phyloP scores from a whole-genome alignment of 345 rosid species.

The Bruguiera parviflora region DNA sequence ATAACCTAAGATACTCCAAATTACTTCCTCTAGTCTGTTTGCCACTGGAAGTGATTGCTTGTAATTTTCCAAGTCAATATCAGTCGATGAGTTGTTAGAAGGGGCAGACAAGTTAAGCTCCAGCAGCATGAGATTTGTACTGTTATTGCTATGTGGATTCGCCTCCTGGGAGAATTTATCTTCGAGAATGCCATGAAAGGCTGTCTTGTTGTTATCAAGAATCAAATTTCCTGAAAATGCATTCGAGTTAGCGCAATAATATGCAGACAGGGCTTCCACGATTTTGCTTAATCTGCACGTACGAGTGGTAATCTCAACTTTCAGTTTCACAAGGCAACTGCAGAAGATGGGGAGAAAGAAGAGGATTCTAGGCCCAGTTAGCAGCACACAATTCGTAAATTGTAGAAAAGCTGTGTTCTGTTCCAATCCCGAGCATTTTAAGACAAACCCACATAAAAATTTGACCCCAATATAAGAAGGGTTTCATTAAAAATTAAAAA shows the following conservation, averaged over 20 bases:
- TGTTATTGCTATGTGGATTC: constrained; percentile 14
- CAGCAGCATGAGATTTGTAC: constrained; percentile 31
- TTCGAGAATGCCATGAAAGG: constrained; percentile 15
- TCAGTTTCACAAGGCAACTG: background rate
- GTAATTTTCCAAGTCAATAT: constrained; percentile 28
- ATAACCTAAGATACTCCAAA: constrained; percentile 42
- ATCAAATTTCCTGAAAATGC: constrained; percentile 32
- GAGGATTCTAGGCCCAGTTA: background rate
- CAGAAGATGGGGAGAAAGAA: background rate
- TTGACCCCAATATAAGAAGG: too few relatives aligned
- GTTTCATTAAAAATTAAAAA: too few relatives aligned
- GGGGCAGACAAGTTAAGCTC: constrained; percentile 33
- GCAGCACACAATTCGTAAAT: too few relatives aligned
- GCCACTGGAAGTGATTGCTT: constrained; percentile 37
- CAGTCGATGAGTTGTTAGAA: constrained; percentile 31
- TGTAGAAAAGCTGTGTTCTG: too few relatives aligned
- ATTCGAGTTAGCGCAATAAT: constrained; percentile 2
- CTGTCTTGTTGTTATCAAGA: constrained; percentile 17
- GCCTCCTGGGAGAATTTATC: constrained; percentile 15
- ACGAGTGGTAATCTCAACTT: background rate
- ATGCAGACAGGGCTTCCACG: background rate
- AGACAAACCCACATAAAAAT: background rate
- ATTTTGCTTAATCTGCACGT: background rate
- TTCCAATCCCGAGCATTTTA: background rate
- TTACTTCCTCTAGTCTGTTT: constrained; percentile 43